phyloP scores from a whole-genome alignment of 306 rosid genomes.

The Prunus davidiana region DNA sequence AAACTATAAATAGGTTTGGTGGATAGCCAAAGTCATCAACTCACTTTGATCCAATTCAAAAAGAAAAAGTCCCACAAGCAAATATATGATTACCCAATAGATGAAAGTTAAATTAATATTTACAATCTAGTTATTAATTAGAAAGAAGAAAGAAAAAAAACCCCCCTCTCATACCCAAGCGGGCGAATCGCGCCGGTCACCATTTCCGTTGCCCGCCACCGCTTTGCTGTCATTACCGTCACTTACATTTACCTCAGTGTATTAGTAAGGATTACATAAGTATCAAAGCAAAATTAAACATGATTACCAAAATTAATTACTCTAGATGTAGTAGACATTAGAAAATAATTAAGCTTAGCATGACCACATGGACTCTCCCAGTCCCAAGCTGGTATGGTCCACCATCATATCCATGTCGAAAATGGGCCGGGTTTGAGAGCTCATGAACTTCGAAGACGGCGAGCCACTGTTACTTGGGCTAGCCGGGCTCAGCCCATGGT shows the following conservation, averaged over 20 bases:
- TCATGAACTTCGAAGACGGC: constrained; percentile 51
- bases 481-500: constrained; percentile 42
- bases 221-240: constrained; percentile 34
- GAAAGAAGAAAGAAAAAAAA: neutral
- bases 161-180: constrained; percentile 19
- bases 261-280: constrained; percentile 6
- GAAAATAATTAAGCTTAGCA: constrained; percentile 19
- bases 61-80: constrained; percentile 4
- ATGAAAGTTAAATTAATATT: constrained; percentile 26
- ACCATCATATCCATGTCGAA: constrained; percentile 60
- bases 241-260: neutral
- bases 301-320: constrained; percentile 6
- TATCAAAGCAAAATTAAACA: constrained; percentile 9
- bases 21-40: neutral
- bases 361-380: constrained; percentile 63
- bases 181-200: constrained; percentile 57
- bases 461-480: constrained; percentile 64
- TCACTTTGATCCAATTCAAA: constrained; percentile 4
- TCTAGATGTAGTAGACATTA: neutral
- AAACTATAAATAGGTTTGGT: neutral
- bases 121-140: constrained; percentile 34
- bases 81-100: constrained; percentile 7
- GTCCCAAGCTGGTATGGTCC: constrained; percentile 44
- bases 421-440: constrained; percentile 47
- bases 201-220: constrained; percentile 34